Percentiles rank a stretch among this genome's conserved stretches.
Evolutionary conservation across 768 basidiomycete species (phyloP).

Genomic region (Trametopsis cervina): DNA sequence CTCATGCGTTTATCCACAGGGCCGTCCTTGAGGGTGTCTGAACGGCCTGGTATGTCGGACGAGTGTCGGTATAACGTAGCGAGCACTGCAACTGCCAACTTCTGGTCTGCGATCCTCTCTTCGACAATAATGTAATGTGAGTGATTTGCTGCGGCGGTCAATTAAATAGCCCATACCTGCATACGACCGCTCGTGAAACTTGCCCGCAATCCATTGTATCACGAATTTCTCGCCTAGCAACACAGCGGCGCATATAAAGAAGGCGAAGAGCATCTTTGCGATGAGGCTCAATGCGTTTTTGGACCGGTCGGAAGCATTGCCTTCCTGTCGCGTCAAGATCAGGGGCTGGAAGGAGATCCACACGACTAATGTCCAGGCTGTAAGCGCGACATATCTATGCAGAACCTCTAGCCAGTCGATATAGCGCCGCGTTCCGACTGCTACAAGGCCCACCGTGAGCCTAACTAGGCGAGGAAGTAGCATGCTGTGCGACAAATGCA

Average conservation of each 20-base stretch:
- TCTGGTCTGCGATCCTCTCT: conserved; percentile 82
- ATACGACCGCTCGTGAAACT: conserved; percentile 77
- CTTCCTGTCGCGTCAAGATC: conserved; percentile 38
- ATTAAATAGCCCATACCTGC: conserved; percentile 32
- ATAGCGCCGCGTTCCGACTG: conserved; percentile 64
- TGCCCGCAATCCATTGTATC: conserved; percentile 79
- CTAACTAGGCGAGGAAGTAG: conserved; percentile 47
- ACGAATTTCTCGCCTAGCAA: conserved; percentile 78
- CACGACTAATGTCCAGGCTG: conserved; percentile 54
- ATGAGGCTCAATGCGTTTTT: conserved; percentile 45
- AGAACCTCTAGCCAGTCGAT: conserved; percentile 73
- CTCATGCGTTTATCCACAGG: conserved; percentile 28
- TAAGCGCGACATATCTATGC: conserved; percentile 63
- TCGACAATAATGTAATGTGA: conserved; percentile 7
- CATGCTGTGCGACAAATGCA: conserved; percentile 13
- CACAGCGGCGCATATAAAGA: conserved; percentile 60
- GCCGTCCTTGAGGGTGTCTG: conserved; percentile 49
- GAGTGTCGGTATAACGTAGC: conserved; percentile 77
- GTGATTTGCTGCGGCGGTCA: not conserved
- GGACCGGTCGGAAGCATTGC: conserved; percentile 21
- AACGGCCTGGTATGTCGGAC: conserved; percentile 59
- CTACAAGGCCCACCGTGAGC: conserved; percentile 65
- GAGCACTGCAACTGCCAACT: conserved; percentile 65
- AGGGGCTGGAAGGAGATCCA: conserved; percentile 76
- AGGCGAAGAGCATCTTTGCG: conserved; percentile 64